Evolutionary conservation across 2,329 filamentous ascomycete species (phyloP), one percentile per base, ranked within the genome.

Genomic region (Fusarium multiceps): DNA sequence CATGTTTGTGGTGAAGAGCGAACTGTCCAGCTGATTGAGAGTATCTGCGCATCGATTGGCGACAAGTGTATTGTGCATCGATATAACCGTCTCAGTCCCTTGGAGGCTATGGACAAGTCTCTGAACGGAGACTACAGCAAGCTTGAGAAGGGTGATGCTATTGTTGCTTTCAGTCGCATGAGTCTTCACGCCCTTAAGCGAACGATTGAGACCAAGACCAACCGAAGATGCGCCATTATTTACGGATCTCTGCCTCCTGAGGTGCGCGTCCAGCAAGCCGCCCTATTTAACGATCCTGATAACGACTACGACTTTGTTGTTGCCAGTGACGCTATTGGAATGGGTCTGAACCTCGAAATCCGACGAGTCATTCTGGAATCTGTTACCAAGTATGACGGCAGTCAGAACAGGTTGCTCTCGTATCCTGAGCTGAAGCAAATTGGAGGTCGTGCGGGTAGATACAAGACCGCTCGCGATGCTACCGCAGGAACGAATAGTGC

Each of bases 241-340:
- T 99, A 99, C 78, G 96, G 96, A 41, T 90, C 91, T 53, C 80
- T 99, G 45, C 96, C 96, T 0, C 95, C 96, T 3, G 96, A 99
- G 78, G 97, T 95, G 42, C 89, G 96, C 66, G 93, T 94, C 5
- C 90, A 95, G 76, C 96, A 99, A 81, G 96, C 96, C 1, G 89
- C 89, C 18, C 84, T 98, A 0, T 99, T 99, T 85, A 99, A 99
- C 76, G 93, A 98, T 69, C 94, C 94, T 0, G 81, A 97, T 77
- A 99, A 97, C 77, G 94, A 98, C 63, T 99, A 98, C 77, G 96
- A 99, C 78, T 97, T 90, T 73, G 84, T 99, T 8, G 94, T 96
- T 27, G 96, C 97, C 11, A 98, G 93, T 73, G 94, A 98, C 80
- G 96, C 96, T 48, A 95, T 99, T 67, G 96, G 96, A 40, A 98